Conservation (phyloP, 2,329 filamentous ascomycete genomes). For the Diplodia corticola region DNA sequence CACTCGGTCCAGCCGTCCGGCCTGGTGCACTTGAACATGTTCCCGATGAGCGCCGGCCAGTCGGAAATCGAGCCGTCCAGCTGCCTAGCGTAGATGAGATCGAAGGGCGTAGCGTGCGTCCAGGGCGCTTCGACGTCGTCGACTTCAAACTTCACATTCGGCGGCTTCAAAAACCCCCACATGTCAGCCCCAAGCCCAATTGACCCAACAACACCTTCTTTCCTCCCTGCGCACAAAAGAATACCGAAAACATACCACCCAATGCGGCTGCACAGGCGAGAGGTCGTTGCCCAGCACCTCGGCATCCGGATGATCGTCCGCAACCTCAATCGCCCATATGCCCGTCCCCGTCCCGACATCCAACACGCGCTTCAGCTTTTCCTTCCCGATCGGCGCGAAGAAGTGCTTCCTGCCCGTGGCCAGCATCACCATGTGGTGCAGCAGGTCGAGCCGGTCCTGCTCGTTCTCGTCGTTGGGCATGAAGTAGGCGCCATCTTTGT, state of each 20-base stretch:
- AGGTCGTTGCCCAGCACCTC: constrained; percentile 43
- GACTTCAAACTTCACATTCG: constrained; percentile 63
- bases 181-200: neutral
- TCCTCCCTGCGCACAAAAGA: too few relatives aligned
- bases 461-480: constrained; percentile 35
- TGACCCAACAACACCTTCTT: too few relatives aligned
- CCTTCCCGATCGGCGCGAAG: constrained; percentile 26
- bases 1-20: constrained; percentile 53
- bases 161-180: constrained; percentile 38
- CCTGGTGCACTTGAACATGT: constrained; percentile 36
- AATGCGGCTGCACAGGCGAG: constrained; percentile 50
- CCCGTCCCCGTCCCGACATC: constrained; percentile 36
- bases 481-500: constrained; percentile 32
- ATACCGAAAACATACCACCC: constrained; percentile 9
- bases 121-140: constrained; percentile 63
- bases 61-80: constrained; percentile 56
- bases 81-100: constrained; percentile 57
- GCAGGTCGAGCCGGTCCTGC: constrained; percentile 35
- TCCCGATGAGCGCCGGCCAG: constrained; percentile 51
- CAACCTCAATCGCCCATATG: constrained; percentile 33
- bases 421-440: constrained; percentile 31
- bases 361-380: constrained; percentile 24
- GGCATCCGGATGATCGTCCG: constrained; percentile 5
- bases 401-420: constrained; percentile 34
- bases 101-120: constrained; percentile 54